Evolutionary conservation across 1,139 yeast species (phyloP).

Genomic region (Suhomyces maxii): DNA sequence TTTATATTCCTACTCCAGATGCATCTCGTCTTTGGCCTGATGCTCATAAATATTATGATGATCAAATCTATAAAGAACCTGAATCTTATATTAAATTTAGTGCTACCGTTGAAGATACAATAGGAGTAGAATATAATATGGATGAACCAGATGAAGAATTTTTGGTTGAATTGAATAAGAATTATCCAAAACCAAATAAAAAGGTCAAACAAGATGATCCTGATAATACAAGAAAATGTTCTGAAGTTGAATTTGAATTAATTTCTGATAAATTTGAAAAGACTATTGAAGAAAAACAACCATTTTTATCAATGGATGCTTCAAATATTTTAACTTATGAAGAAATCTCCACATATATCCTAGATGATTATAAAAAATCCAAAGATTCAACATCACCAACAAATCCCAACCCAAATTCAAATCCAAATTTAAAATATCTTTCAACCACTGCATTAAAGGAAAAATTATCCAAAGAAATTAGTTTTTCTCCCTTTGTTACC

Average conservation of each 20-base stretch:
- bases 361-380: slow-evolving; percentile 36
- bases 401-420: slow-evolving; percentile 6
- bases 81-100: slow-evolving; percentile 82
- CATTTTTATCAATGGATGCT: slow-evolving; percentile 85
- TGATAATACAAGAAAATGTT: slow-evolving; percentile 34
- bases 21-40: slow-evolving; percentile 85
- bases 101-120: slow-evolving; percentile 92
- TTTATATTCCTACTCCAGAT: slow-evolving; percentile 96
- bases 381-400: slow-evolving; percentile 25
- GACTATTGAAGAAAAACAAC: slow-evolving; percentile 77
- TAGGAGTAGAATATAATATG: slow-evolving; percentile 84
- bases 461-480: slow-evolving; percentile 39
- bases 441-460: slow-evolving; percentile 42
- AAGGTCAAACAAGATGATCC: slow-evolving; percentile 17
- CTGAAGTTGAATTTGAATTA: slow-evolving; percentile 85
- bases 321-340: slow-evolving; percentile 67
- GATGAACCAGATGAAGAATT: slow-evolving; percentile 86
- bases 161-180: slow-evolving; percentile 43
- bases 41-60: slow-evolving; percentile 68
- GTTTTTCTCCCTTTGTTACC: slow-evolving; percentile 43
- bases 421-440: slow-evolving; percentile 34
- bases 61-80: slow-evolving; percentile 65
- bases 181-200: slow-evolving; percentile 25
- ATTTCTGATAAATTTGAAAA: slow-evolving; percentile 74
- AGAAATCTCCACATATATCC: slow-evolving; percentile 57